Conservation (phyloP, 2,329 filamentous ascomycete species). For the Aureobasidium sp. region DNA sequence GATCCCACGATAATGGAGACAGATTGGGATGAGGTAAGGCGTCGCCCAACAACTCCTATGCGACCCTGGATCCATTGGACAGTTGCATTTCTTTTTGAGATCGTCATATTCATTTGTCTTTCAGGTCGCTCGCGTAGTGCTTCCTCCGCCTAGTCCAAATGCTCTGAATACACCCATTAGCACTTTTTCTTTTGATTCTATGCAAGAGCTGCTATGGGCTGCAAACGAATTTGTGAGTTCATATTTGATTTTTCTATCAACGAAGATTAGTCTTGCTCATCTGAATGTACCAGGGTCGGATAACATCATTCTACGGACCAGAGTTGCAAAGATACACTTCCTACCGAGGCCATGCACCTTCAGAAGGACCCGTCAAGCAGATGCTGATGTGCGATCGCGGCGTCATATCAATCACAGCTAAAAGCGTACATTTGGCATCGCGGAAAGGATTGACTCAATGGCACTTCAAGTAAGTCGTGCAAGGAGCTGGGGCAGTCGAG, state of each 20-base stretch:
- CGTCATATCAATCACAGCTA: constrained; percentile 73
- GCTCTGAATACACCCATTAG: constrained; percentile 60
- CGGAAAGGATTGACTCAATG: constrained; percentile 78
- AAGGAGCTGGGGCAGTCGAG: too few relatives aligned
- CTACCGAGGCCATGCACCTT: constrained; percentile 63
- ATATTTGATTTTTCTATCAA: not conserved
- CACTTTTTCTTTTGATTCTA: constrained; percentile 80
- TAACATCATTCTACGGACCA: constrained; percentile 79
- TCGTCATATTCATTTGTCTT: constrained; percentile 17
- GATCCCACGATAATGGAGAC: constrained; percentile 37
- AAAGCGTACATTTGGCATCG: constrained; percentile 81
- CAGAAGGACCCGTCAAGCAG: constrained; percentile 74
- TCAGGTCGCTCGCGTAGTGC: constrained; percentile 71
- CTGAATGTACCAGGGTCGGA: constrained; percentile 58
- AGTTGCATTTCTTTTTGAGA: not conserved
- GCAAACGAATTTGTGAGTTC: constrained; percentile 77
- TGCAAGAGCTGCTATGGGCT: constrained; percentile 85
- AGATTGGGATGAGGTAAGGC: constrained; percentile 44
- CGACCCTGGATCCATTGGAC: not conserved
- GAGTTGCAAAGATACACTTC: constrained; percentile 88
- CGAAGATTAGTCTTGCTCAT: not conserved
- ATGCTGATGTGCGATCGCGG: constrained; percentile 88
- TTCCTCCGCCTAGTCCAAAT: constrained; percentile 69
- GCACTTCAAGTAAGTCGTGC: constrained; percentile 62
- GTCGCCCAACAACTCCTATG: constrained; percentile 25